Conservation (phyloP, 495 filamentous ascomycete species). For the Xylaria curta region DNA sequence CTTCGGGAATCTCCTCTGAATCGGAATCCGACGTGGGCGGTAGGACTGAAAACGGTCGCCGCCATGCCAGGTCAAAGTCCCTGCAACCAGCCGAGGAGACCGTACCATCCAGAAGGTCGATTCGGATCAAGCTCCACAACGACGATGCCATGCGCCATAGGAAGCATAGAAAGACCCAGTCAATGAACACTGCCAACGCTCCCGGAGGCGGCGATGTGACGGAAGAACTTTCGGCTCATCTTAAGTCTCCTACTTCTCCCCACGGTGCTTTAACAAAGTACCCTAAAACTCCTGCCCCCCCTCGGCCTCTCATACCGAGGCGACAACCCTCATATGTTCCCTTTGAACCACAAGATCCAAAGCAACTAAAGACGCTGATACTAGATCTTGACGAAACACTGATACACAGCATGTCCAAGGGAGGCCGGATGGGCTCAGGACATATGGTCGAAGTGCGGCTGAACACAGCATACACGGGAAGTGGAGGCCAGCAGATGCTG, state of each 20-base stretch:
- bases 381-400: constrained; percentile 96
- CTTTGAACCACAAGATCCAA: constrained; percentile 52
- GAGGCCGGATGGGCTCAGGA: constrained; percentile 91
- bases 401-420: constrained; percentile 96
- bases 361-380: constrained; percentile 86
- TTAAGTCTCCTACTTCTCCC: constrained; percentile 92
- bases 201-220: constrained; percentile 34
- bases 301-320: constrained; percentile 84
- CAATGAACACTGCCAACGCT: constrained; percentile 44
- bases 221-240: constrained; percentile 54
- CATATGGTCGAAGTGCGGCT: constrained; percentile 99
- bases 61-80: constrained; percentile 62
- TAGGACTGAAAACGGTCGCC: constrained; percentile 40
- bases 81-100: constrained; percentile 62
- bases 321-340: constrained; percentile 82
- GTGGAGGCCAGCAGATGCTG: constrained; percentile 67
- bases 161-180: constrained; percentile 62
- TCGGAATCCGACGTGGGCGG: constrained; percentile 61
- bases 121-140: constrained; percentile 88
- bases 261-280: constrained; percentile 83
- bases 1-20: constrained; percentile 63
- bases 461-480: constrained; percentile 65
- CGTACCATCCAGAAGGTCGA: constrained; percentile 74
- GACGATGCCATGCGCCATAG: constrained; percentile 73
- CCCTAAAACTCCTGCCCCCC: constrained; percentile 85